Conservation (phyloP, 768 basidiomycete genomes). For the Rhodotorula babjevae region DNA sequence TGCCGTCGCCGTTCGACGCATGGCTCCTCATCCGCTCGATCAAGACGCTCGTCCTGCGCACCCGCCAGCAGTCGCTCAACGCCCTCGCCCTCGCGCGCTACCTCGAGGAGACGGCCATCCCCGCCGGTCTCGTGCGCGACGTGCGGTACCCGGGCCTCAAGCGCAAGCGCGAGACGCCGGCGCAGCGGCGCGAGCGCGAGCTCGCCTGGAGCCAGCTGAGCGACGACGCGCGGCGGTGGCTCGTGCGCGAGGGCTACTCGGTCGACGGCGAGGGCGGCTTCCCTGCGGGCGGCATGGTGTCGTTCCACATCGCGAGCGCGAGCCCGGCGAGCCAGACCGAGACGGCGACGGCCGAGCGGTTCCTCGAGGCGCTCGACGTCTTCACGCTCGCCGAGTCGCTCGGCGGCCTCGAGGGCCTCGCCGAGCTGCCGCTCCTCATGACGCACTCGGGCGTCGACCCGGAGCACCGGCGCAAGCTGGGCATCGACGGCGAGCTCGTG, state of each 20-base stretch:
- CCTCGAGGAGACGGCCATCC: constrained; percentile 49
- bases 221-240: constrained; percentile 42
- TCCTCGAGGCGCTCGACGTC: constrained; percentile 27
- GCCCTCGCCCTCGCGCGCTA: constrained; percentile 68
- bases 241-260: constrained; percentile 37
- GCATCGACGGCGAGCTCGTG: constrained; percentile 69
- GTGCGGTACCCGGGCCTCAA: constrained; percentile 74
- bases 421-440: constrained; percentile 82
- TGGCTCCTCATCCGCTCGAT: constrained; percentile 86
- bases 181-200: constrained; percentile 47
- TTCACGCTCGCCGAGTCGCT: constrained; percentile 68
- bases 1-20: constrained; percentile 78
- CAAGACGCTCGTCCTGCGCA: constrained; percentile 84
- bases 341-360: constrained; percentile 54
- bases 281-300: constrained; percentile 87
- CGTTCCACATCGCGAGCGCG: constrained; percentile 55
- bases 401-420: constrained; percentile 87
- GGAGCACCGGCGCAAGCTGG: constrained; percentile 61
- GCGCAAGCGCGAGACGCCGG: constrained; percentile 58
- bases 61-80: constrained; percentile 78
- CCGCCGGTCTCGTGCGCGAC: constrained; percentile 61
- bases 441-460: constrained; percentile 69
- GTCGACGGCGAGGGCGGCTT: constrained; percentile 55
- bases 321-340: constrained; percentile 43
- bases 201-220: constrained; percentile 43